Conservation (phyloP, 2,329 filamentous ascomycete genomes). For the Sarocladium brachiariae region DNA sequence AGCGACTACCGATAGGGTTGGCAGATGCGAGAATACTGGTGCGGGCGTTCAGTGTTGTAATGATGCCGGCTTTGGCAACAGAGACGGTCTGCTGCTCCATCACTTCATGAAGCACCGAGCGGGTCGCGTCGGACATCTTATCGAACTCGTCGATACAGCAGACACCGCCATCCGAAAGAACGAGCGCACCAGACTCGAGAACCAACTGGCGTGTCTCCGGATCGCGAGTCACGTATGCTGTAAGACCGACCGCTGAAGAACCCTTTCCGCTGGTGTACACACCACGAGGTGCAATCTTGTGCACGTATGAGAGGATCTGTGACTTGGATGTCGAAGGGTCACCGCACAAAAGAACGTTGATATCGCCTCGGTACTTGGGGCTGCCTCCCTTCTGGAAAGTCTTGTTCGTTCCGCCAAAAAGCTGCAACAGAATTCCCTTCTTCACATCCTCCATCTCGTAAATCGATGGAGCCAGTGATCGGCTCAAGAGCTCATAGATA, state of each 20-base stretch:
- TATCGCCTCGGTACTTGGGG: conserved; percentile 92
- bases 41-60: conserved; percentile 90
- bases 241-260: conserved; percentile 74
- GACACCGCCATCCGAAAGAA: conserved; percentile 73
- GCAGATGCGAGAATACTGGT: conserved; percentile 95
- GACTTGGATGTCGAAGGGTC: conserved; percentile 97
- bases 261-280: conserved; percentile 79
- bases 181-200: conserved; percentile 71
- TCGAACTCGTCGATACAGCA: conserved; percentile 84
- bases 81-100: conserved; percentile 86
- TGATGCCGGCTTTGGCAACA: conserved; percentile 87
- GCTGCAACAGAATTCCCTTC: conserved; percentile 92
- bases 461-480: conserved; percentile 88
- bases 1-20: conserved; percentile 96
- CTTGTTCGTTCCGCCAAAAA: conserved; percentile 98
- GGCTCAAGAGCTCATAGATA: conserved; percentile 85
- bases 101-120: conserved; percentile 78
- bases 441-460: conserved; percentile 99
- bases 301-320: conserved; percentile 87
- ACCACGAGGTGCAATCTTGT: conserved; percentile 90
- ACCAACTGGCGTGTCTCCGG: conserved; percentile 75
- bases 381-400: conserved; percentile 94
- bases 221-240: conserved; percentile 73
- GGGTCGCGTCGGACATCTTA: conserved; percentile 75
- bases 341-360: conserved; percentile 93